These are phyloP conservation scores for Auriculariales sp. DNA, from an alignment of 768 basidiomycete genomes.

Conservation along the genomic window DNA sequence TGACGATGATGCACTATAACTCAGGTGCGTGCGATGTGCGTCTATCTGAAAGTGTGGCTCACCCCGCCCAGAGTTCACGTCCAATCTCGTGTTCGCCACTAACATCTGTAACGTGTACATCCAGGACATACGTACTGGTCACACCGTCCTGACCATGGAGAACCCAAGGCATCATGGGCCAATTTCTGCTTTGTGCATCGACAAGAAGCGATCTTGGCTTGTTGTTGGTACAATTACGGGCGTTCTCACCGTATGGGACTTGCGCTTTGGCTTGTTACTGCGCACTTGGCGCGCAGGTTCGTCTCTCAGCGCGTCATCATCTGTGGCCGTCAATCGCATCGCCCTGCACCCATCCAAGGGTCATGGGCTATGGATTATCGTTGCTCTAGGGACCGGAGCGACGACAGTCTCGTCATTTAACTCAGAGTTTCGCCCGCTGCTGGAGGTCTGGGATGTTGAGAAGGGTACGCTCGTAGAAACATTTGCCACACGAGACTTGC, in stretches of 20 bases:
- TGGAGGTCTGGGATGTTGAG: slow-evolving; percentile 93
- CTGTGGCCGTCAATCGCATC: not conserved
- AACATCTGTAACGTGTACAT: slow-evolving; percentile 62
- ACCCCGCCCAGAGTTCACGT: slow-evolving; percentile 53
- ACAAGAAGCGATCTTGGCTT: slow-evolving; percentile 77
- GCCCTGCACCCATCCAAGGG: slow-evolving; percentile 77
- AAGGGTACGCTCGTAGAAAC: slow-evolving; percentile 65
- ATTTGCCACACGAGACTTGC: slow-evolving; percentile 35
- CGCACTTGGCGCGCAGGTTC: slow-evolving; percentile 71
- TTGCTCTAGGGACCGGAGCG: slow-evolving; percentile 44
- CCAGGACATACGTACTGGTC: slow-evolving; percentile 79
- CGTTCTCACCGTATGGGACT: slow-evolving; percentile 83
- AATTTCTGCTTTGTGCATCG: slow-evolving; percentile 72
- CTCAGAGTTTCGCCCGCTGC: slow-evolving; percentile 22
- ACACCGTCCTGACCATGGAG: slow-evolving; percentile 56
- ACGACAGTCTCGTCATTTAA: slow-evolving; percentile 2
- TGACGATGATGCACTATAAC: slow-evolving; percentile 69
- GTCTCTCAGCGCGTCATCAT: slow-evolving; percentile 9
- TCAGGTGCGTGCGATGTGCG: slow-evolving; percentile 35
- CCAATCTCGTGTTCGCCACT: slow-evolving; percentile 76
- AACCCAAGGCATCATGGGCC: slow-evolving; percentile 80
- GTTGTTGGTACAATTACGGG: slow-evolving; percentile 79
- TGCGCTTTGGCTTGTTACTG: slow-evolving; percentile 79
- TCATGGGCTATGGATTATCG: slow-evolving; percentile 80
- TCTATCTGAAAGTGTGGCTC: not conserved